Base-by-base conservation (phyloP, 768 basidiomycete genomes). In the Nidularia pulvinata region DNA sequence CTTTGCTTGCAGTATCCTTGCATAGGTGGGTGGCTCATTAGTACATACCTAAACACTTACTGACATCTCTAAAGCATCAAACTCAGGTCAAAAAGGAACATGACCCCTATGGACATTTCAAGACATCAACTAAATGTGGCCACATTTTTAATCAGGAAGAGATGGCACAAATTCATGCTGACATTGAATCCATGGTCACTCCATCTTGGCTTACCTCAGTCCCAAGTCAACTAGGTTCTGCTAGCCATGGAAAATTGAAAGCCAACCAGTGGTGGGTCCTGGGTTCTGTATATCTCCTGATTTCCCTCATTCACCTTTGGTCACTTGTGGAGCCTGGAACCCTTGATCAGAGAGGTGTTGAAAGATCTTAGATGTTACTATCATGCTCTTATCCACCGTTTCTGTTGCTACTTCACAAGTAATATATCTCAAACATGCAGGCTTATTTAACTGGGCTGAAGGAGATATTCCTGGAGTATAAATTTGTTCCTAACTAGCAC, bases 221-320 rank as follows among this genome's bases (percentile, higher is more conserved):
- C 1, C 64, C 69, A 2, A 10, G 35, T 35, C 53, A 66, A 43
- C 50, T 66, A 16, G 63, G 64, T 14, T 39, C 56, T n/a, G 48
- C 60, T 4, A 35, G 48, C 0, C 59, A 66, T 33, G 63, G 66
- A n/a, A 70, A 69, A 46, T 54, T 71, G 19, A 69, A 69, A 25
- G 63, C 72, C 7, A 67, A 72, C 46, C 57, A 74, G 55, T 79
- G 75, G 77, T 61, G 67, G 0, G 63, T 61, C 0, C 54, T 73
- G 6, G 66, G 69, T 16, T 61, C 63, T 0, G 47, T 71, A 6
- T 53, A 73, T 49, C 62, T 77, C 19, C 71, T 68, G 0, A 56
- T 70, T 6, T 65, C 72, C 3, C 58, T 78, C 1, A 56, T 67
- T 16, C 57, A 62, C 4, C 54, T 76, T 2, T 77, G 75, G 76